Percentiles rank a stretch among this genome's conserved stretches.
Conservation (phyloP, 768 basidiomycete genomes). For the Pisolithus microcarpus region DNA sequence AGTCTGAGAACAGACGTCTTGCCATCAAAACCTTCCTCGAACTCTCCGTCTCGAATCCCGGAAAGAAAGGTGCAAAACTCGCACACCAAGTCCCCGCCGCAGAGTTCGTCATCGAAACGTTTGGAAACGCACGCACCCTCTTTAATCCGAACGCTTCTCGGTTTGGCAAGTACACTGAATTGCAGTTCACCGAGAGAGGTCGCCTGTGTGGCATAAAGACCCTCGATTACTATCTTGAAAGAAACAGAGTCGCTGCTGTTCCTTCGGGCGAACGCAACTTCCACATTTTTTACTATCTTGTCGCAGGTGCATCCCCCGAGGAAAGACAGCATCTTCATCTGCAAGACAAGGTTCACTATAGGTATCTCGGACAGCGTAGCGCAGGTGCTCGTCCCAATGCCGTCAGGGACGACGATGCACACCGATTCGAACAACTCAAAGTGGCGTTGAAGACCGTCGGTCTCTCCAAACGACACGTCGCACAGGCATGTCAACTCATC, state of each 20-base stretch:
- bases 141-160: constrained; percentile 94
- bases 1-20: constrained; percentile 86
- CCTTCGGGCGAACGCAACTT: constrained; percentile 94
- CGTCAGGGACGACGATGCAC: constrained; percentile 72
- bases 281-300: constrained; percentile 96
- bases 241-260: constrained; percentile 79
- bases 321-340: constrained; percentile 87
- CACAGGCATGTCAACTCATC: constrained; percentile 89
- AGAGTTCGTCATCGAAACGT: constrained; percentile 92
- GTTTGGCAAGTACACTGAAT: constrained; percentile 96
- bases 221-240: constrained; percentile 92
- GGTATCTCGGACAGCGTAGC: constrained; percentile 76
- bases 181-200: constrained; percentile 92
- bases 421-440: constrained; percentile 90
- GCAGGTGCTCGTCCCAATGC: constrained; percentile 35
- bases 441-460: constrained; percentile 89
- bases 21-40: constrained; percentile 90
- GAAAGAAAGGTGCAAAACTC: constrained; percentile 93
- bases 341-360: constrained; percentile 70
- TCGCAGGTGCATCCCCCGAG: constrained; percentile 82
- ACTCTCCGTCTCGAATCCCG: constrained; percentile 77
- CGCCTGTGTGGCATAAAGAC: constrained; percentile 87
- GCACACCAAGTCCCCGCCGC: constrained; percentile 81
- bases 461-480: constrained; percentile 89
- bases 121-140: constrained; percentile 87